These are phyloP conservation scores for Coemansia sp. DNA, from an alignment of 192 early-diverging fungal species.

Conservation along the genomic window DNA sequence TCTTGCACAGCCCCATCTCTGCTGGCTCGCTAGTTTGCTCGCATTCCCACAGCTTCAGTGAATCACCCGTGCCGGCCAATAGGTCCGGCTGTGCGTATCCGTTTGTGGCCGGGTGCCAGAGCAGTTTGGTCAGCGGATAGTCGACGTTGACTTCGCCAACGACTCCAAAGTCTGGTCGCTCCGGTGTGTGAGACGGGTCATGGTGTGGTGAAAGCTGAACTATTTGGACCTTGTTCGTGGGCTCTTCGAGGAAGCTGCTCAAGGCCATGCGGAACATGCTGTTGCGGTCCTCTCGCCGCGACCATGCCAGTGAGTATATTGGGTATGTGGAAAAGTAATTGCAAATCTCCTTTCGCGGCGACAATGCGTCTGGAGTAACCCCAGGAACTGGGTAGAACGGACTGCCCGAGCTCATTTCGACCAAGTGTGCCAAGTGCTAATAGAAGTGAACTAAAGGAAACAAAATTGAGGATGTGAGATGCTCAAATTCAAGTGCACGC, in stretches of 20 bases:
- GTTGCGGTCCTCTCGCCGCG: conserved; percentile 49
- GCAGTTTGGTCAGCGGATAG: conserved; percentile 90
- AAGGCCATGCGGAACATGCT: conserved; percentile 77
- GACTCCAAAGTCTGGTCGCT: conserved; percentile 66
- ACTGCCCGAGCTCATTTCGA: conserved; percentile 43
- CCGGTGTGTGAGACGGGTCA: conserved; percentile 35
- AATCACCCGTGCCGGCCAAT: conserved; percentile 87
- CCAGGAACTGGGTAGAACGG: conserved; percentile 37
- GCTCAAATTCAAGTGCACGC: not conserved
- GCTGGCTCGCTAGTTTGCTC: conserved; percentile 56
- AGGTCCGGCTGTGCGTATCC: conserved; percentile 60
- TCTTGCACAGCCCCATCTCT: conserved; percentile 33
- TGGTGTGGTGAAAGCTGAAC: conserved; percentile 52
- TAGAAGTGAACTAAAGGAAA: not conserved
- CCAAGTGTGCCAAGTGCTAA: not conserved
- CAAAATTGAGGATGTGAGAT: not conserved
- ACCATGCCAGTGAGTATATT: conserved; percentile 91
- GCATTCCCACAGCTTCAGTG: conserved; percentile 85
- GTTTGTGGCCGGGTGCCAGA: conserved; percentile 77
- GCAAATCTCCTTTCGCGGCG: conserved; percentile 72
- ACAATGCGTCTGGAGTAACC: conserved; percentile 33
- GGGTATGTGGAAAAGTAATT: conserved; percentile 82
- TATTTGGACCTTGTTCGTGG: conserved; percentile 59
- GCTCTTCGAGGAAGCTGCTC: conserved; percentile 76
- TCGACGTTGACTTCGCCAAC: conserved; percentile 76